Base-by-base conservation (phyloP, 2,329 filamentous ascomycete species). In the Elsinoe necatrix region DNA sequence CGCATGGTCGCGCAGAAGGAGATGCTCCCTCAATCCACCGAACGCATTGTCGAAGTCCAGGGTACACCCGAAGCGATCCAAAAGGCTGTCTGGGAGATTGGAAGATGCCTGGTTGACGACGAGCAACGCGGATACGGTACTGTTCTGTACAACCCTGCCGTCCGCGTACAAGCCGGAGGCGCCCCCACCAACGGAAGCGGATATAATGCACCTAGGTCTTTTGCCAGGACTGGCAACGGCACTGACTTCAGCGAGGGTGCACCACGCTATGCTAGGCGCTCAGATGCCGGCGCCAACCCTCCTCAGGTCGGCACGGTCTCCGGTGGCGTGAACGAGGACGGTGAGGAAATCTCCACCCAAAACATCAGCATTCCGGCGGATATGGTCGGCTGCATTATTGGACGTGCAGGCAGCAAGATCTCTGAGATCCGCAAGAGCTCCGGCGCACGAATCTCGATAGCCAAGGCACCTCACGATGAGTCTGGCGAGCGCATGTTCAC, bases 1-100 rank as follows among this genome's bases (percentile, higher is more conserved):
- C 91, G 93, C 69, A 98, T 98, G 93, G 91, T 98, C 50, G 93
- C 93, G 39, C 93, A 98, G 74, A 98, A 98, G 76, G 93, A 98
- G 68, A 98, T 98, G 93, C 84, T 98, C 6, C 93, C 93, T 34
- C 93, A 98, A 73, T 98, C 93, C 4, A 98, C 93, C 31, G 93
- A 98, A 77, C 87, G 93, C 62, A 91, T 98, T 65, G 93, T 98
- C 62, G 93, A 98, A 71, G 86, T 98, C 45, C 91, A 96, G 71
- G 93, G 93, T 64, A 92, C 87, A 16, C 91, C 93, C 14, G 90
- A 95, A 56, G 91, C 92, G 59, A 95, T 98, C 66, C 90, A 96
- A 74, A 90, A 91, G 70, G 92, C 93, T 61, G 81, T 95, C 56
- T 97, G 93, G 93, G 93, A 98, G 72, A 98, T 98, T 67, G 93